Conservation (phyloP, 371 early-diverging fungal species). For the Mucor irregularis region DNA sequence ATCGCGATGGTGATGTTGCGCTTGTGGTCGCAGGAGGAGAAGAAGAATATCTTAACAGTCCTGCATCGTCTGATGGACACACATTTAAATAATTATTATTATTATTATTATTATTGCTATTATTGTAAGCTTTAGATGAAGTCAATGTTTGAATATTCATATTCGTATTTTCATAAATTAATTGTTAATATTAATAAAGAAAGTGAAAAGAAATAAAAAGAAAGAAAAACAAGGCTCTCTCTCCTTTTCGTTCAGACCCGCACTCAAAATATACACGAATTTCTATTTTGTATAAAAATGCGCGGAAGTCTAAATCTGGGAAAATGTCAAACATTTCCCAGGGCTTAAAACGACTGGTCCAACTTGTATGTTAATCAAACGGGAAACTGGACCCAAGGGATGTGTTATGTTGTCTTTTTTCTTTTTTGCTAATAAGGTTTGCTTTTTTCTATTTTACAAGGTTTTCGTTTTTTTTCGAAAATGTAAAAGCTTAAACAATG, state of each 20-base stretch:
- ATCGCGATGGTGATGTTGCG: not conserved
- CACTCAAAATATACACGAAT: not conserved
- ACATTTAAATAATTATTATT: not conserved
- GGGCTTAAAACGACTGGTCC: constrained; percentile 13
- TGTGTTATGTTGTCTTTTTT: no score
- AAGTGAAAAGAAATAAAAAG: not conserved
- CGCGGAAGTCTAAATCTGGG: constrained; percentile 11
- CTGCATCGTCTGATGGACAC: constrained; percentile 14
- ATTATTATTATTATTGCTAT: not conserved
- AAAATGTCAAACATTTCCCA: constrained; percentile 22
- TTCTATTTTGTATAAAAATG: not conserved
- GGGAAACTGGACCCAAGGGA: not conserved
- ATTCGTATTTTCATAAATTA: not conserved
- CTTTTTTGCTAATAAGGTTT: no score
- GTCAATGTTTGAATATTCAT: constrained; percentile 23
- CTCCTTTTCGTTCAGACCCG: not conserved
- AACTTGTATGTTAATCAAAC: not conserved
- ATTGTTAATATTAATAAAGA: not conserved
- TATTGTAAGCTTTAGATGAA: constrained; percentile 12
- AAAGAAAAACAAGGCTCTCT: not conserved
- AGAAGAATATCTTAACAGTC: constrained; percentile 11
- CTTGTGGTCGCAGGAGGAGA: not conserved
- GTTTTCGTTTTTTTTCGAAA: no score
- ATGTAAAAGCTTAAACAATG: no score
- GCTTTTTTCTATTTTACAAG: no score